Conservation (phyloP, 108 stramenopile species). For the Schizochytrium sp. region DNA sequence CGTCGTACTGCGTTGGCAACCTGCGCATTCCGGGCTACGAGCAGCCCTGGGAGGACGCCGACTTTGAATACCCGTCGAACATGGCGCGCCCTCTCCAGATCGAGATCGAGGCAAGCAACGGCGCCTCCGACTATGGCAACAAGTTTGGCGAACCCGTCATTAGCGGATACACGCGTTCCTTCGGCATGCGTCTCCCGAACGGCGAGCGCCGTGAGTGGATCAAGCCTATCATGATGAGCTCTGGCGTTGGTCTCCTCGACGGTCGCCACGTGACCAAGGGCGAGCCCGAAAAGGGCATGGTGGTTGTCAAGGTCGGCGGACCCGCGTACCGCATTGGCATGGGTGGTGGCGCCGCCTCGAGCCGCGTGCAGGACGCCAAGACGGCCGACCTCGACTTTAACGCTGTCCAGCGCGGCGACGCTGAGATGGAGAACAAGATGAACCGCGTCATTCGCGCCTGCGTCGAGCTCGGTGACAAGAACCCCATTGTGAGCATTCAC, state of each 20-base stretch:
- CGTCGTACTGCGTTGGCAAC: slow-evolving; percentile 95
- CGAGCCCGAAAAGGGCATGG: slow-evolving; percentile 84
- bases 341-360: slow-evolving; percentile 92
- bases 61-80: slow-evolving; percentile 61
- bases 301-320: slow-evolving; percentile 93
- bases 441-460: slow-evolving; percentile 94
- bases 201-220: slow-evolving; percentile 84
- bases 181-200: slow-evolving; percentile 83
- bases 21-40: slow-evolving; percentile 82
- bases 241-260: slow-evolving; percentile 90
- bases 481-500: slow-evolving; percentile 93
- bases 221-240: slow-evolving; percentile 99
- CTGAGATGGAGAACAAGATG: slow-evolving; percentile 98
- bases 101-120: slow-evolving; percentile 85
- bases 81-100: slow-evolving; percentile 83
- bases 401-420: slow-evolving; percentile 98
- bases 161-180: slow-evolving; percentile 84
- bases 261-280: slow-evolving; percentile 79
- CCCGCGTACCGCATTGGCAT: slow-evolving; percentile 97
- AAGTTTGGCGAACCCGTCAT: slow-evolving; percentile 98
- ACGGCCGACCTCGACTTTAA: slow-evolving; percentile 90
- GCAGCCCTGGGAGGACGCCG: slow-evolving; percentile 85
- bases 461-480: slow-evolving; percentile 83
- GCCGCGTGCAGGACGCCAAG: slow-evolving; percentile 70
- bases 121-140: slow-evolving; percentile 98